Evolutionary conservation across 1,284 basidiomycete genomes (phyloP).

Genomic region (Gomphus sp.): DNA sequence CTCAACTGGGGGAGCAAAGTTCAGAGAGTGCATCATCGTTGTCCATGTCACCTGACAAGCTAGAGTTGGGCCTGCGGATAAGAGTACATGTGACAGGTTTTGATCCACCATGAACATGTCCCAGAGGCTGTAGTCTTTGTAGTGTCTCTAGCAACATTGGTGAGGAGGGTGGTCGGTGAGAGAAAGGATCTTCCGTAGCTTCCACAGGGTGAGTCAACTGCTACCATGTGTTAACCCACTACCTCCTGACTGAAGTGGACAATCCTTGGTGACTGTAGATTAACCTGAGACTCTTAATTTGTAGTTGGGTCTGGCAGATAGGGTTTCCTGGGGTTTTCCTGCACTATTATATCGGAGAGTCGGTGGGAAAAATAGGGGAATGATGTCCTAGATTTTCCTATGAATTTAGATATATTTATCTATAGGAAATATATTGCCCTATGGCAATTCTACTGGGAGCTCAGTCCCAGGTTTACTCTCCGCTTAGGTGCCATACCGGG

Average conservation of each 20-base stretch:
- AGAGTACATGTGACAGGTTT: neutral
- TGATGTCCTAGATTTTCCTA: too few species aligned
- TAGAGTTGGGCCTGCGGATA: neutral
- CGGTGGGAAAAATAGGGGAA: too few species aligned
- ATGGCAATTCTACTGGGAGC: too few species aligned
- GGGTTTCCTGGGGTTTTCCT: too few species aligned
- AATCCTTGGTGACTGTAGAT: neutral
- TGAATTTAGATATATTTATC: too few species aligned
- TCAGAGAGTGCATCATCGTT: constrained; percentile 19
- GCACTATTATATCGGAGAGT: too few species aligned
- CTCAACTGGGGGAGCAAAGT: constrained; percentile 10
- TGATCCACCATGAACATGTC: constrained; percentile 20
- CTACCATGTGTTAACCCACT: neutral
- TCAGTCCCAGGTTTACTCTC: too few species aligned
- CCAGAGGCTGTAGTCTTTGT: constrained; percentile 44
- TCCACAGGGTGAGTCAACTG: neutral
- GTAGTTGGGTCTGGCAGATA: too few species aligned
- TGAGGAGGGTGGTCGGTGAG: constrained; percentile 50
- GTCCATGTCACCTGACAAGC: constrained; percentile 13
- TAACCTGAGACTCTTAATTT: too few species aligned
- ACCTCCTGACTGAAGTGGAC: neutral
- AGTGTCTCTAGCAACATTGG: constrained; percentile 49
- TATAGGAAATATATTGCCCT: too few species aligned
- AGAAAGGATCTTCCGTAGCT: constrained; percentile 30
- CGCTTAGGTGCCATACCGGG: too few species aligned